Conservation (phyloP, 2,329 filamentous ascomycete genomes). For the Aspergillus ruber region DNA sequence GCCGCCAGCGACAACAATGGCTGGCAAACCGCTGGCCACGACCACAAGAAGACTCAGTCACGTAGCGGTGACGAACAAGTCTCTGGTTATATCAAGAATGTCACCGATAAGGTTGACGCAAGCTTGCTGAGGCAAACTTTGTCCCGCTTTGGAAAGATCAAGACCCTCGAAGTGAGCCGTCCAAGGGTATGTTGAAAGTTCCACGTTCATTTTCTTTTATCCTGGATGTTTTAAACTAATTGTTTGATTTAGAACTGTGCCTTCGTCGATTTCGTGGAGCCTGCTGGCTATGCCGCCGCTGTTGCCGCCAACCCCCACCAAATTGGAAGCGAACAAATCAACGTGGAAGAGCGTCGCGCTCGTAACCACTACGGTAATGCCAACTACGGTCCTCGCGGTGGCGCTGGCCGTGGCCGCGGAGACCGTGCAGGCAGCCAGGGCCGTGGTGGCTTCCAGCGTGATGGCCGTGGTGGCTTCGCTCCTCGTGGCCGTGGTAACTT, state of each 20-base stretch:
- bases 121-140: conserved; percentile 66
- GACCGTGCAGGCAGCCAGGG: conserved; percentile 59
- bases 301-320: conserved; percentile 77
- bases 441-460: conserved; percentile 62
- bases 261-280: conserved; percentile 84
- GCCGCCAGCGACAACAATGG: conserved; percentile 60
- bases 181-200: conserved; percentile 59
- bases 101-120: conserved; percentile 78
- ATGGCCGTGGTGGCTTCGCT: conserved; percentile 61
- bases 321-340: conserved; percentile 73
- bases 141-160: conserved; percentile 60
- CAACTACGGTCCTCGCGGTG: conserved; percentile 55
- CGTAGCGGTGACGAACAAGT: conserved; percentile 66
- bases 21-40: conserved; percentile 79
- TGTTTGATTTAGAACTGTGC: conserved; percentile 69
- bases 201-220: neutral
- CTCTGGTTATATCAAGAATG: conserved; percentile 91
- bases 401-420: conserved; percentile 60
- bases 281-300: conserved; percentile 76
- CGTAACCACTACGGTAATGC: conserved; percentile 65
- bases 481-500: conserved; percentile 58
- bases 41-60: conserved; percentile 77
- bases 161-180: conserved; percentile 59
- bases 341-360: conserved; percentile 81
- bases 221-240: neutral